phyloP scores from a whole-genome alignment of 2,329 filamentous ascomycete genomes.

The Chaetomium olivaceum region DNA sequence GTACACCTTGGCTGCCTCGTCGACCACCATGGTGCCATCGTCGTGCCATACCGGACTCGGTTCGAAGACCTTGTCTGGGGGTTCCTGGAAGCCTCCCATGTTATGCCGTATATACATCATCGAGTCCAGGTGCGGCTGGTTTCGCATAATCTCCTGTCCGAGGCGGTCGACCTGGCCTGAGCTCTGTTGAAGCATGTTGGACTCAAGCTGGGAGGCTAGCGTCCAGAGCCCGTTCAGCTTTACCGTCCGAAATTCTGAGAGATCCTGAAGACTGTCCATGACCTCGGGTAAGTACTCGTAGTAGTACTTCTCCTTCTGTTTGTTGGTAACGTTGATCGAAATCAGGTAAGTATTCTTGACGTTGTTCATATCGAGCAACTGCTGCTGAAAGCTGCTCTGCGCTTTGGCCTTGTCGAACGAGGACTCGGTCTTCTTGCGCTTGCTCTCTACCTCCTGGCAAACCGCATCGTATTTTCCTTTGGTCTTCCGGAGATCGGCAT shows the following conservation, averaged over 20 bases:
- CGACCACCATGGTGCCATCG: conserved; percentile 79
- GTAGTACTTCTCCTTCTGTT: conserved; percentile 96
- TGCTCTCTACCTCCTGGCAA: conserved; percentile 92
- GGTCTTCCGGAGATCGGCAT: conserved; percentile 81
- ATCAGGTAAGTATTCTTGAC: conserved; percentile 98
- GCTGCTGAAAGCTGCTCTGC: conserved; percentile 87
- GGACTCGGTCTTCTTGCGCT: conserved; percentile 91
- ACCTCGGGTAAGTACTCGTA: conserved; percentile 95
- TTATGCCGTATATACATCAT: conserved; percentile 99
- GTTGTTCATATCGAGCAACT: conserved; percentile 94
- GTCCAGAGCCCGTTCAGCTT: conserved; percentile 87
- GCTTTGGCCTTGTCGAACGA: conserved; percentile 95
- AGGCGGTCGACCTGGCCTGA: conserved; percentile 71
- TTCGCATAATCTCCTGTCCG: conserved; percentile 78
- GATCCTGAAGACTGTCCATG: conserved; percentile 88
- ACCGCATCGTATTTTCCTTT: conserved; percentile 91
- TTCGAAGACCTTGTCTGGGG: conserved; percentile 81
- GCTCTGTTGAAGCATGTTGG: conserved; percentile 73
- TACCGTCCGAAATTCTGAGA: conserved; percentile 83
- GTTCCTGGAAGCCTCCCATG: conserved; percentile 77
- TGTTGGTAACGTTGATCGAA: conserved; percentile 93
- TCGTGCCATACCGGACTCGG: conserved; percentile 97
- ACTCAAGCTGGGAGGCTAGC: conserved; percentile 76
- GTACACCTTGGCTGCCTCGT: conserved; percentile 86
- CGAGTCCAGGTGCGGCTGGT: conserved; percentile 85